Base-by-base conservation (phyloP, 192 early-diverging fungal genomes). In the Linnemannia hyalina region DNA sequence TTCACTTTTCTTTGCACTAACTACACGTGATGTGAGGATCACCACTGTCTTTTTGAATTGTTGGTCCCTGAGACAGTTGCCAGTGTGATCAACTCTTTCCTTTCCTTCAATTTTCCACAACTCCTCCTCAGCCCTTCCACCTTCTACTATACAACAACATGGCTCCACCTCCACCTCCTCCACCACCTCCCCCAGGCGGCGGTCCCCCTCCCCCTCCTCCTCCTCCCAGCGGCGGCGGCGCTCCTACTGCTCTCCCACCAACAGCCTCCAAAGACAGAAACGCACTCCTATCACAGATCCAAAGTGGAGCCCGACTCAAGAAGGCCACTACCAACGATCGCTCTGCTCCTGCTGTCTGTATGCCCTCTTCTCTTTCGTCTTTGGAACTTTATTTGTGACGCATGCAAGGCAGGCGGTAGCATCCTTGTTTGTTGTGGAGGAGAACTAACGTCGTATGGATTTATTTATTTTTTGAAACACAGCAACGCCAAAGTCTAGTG, bases 201-300 rank as follows among this genome's bases (percentile, higher is more conserved):
- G 60, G 60, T 1, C 80, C 88, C 15, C 85, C 77, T 32, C 76
- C 78, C 6, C 82, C 88, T 6, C 63, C 77, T 49, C 68, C 77
- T 11, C 46, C 77, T 35, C 68, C 77, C 36, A 38, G 52, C 6
- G 52, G 46, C 4, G 70, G 65, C 13, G 29, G 76, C 11, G 44
- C 46, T 4, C 20, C 26, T 2, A 32, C 54, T 23, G 44, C 44
- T 15, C 44, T 46, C 44, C 40, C 26, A 7, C 55, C 75, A 23
- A 46, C 57, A 7, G 75, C 84, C 36, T 81, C 85, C 35, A 42
- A 47, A 41, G 81, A 77, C 32, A 83, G 92, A 68, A 82, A 76
- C 71, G 93, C 94, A 16, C 87, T 96, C 18, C 88, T 96, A 68
- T 81, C 89, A 57, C 93, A 96, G 78, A 95, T 95, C 81, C 93